These are phyloP conservation scores for Guadua angustifolia DNA, from an alignment of 176 grass and related monocot genomes.

Conservation along the genomic window DNA sequence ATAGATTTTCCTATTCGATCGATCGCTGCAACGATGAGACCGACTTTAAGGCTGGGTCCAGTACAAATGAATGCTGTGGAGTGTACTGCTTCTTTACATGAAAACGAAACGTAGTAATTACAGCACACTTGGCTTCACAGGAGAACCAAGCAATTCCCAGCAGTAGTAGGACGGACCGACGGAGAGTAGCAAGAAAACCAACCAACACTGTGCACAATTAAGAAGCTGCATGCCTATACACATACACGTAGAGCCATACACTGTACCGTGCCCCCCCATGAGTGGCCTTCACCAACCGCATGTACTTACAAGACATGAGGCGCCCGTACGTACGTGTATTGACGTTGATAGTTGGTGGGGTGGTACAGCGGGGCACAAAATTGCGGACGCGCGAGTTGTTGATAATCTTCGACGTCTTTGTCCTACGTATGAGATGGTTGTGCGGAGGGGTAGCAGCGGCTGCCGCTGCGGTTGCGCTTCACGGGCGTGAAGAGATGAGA, in stretches of 20 bases:
- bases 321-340: not conserved
- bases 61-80: not conserved
- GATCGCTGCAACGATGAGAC: not conserved
- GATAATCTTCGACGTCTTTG: not conserved
- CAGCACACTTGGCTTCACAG: not conserved
- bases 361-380: not conserved
- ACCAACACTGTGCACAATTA: not conserved
- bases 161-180: not conserved
- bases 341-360: not conserved
- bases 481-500: not conserved
- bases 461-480: not conserved
- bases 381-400: not conserved
- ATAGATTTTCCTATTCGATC: not conserved
- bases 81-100: not conserved
- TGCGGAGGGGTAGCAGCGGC: not conserved
- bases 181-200: not conserved
- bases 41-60: not conserved
- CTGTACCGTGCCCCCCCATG: not conserved
- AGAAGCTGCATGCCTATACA: not conserved
- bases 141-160: not conserved
- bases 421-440: not conserved
- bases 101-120: not conserved
- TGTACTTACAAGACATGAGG: not conserved
- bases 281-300: not conserved
- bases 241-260: not conserved